phyloP scores from a whole-genome alignment of 768 basidiomycete genomes.

The Phylloporus scabripes region DNA sequence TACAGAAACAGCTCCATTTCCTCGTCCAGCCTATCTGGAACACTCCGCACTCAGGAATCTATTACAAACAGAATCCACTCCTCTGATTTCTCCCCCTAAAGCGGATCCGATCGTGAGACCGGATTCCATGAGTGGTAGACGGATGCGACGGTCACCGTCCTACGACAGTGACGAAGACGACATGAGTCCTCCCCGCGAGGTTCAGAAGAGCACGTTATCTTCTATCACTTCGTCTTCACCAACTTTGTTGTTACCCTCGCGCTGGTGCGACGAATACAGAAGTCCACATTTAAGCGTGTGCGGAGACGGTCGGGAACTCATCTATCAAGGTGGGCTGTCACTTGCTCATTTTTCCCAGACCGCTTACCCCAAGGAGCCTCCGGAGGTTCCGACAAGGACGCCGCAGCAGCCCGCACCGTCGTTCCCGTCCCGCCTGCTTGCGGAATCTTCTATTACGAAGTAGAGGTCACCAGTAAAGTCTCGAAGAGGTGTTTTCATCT shows the following conservation, averaged over 20 bases:
- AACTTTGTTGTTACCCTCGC: constrained; percentile 60
- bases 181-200: constrained; percentile 44
- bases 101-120: constrained; percentile 25
- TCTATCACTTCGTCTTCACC: constrained; percentile 27
- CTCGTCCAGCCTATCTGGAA: constrained; percentile 70
- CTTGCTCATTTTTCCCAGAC: not conserved
- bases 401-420: constrained; percentile 75
- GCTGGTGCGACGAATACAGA: constrained; percentile 72
- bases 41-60: constrained; percentile 69
- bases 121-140: constrained; percentile 18
- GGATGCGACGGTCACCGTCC: constrained; percentile 35
- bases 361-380: constrained; percentile 39
- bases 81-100: constrained; percentile 36
- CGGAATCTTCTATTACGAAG: constrained; percentile 94
- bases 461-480: constrained; percentile 74
- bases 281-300: constrained; percentile 56
- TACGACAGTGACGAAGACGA: constrained; percentile 69
- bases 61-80: constrained; percentile 48
- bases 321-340: constrained; percentile 52
- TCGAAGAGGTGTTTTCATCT: constrained; percentile 59
- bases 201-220: constrained; percentile 24
- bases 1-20: constrained; percentile 40
- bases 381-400: constrained; percentile 68
- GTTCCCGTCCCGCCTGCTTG: constrained; percentile 76
- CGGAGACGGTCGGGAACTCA: constrained; percentile 66